Percentiles rank a stretch among this genome's conserved stretches.
phyloP scores from a whole-genome alignment of 1,139 yeast genomes.

The Suhomyces taliae region DNA sequence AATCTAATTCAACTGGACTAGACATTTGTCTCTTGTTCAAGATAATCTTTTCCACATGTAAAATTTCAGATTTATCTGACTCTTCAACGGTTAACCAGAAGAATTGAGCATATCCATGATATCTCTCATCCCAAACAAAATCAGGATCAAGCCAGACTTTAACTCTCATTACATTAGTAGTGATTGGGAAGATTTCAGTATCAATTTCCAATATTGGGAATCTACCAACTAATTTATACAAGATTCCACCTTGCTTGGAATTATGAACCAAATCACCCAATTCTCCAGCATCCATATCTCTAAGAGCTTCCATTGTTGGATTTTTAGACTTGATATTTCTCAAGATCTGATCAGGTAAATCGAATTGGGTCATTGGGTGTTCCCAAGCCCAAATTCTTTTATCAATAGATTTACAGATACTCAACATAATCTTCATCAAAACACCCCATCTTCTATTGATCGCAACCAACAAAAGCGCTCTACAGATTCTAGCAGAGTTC shows the following conservation, averaged over 20 bases:
- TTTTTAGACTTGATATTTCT: constrained; percentile 63
- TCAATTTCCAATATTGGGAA: constrained; percentile 75
- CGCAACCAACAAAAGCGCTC: constrained; percentile 86
- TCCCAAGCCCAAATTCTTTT: constrained; percentile 84
- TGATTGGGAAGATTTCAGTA: constrained; percentile 88
- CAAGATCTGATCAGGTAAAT: constrained; percentile 65
- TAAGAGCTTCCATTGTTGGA: constrained; percentile 66
- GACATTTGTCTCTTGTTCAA: constrained; percentile 59
- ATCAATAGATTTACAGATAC: constrained; percentile 85
- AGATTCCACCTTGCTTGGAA: constrained; percentile 62
- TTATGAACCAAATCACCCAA: constrained; percentile 90
- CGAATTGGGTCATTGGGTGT: constrained; percentile 89
- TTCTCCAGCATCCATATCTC: constrained; percentile 75
- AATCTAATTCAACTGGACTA: constrained; percentile 72
- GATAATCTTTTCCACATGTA: constrained; percentile 82
- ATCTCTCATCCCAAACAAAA: constrained; percentile 77
- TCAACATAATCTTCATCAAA: constrained; percentile 69
- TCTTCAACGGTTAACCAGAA: constrained; percentile 95
- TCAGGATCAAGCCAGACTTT: constrained; percentile 72
- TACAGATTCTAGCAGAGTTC: constrained; percentile 86
- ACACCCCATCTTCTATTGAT: constrained; percentile 88
- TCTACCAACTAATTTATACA: constrained; percentile 61
- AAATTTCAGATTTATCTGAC: constrained; percentile 68
- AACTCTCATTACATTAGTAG: constrained; percentile 81
- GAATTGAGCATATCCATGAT: constrained; percentile 81